Evolutionary conservation across 2,329 filamentous ascomycete genomes (phyloP).

Genomic region (Fonsecaea erecta): DNA sequence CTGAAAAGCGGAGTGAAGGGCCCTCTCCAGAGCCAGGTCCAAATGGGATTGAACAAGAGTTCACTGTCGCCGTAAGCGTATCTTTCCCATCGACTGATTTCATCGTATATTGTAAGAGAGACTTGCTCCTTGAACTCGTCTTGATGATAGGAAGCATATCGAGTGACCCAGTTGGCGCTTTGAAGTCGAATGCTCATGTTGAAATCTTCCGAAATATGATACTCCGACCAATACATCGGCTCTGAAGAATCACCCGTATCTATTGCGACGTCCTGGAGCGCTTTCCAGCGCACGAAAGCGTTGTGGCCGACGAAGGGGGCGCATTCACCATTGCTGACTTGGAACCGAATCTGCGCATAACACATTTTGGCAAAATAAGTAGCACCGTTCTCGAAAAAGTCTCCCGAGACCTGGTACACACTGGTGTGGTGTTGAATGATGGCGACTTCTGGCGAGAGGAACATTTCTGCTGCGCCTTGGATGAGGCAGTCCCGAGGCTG

Average conservation of each 20-base stretch:
- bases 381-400: constrained; percentile 75
- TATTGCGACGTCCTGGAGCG: constrained; percentile 62
- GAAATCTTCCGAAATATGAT: constrained; percentile 77
- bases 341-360: constrained; percentile 72
- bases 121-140: constrained; percentile 78
- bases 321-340: constrained; percentile 57
- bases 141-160: constrained; percentile 70
- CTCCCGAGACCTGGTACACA: constrained; percentile 74
- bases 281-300: constrained; percentile 71
- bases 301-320: constrained; percentile 72
- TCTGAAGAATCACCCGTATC: constrained; percentile 55
- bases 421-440: constrained; percentile 73
- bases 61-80: constrained; percentile 84
- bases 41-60: constrained; percentile 76
- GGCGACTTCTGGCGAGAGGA: constrained; percentile 68
- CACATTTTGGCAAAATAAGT: constrained; percentile 79
- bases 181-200: constrained; percentile 75
- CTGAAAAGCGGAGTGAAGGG: constrained; percentile 80
- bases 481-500: constrained; percentile 67
- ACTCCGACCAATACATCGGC: constrained; percentile 75
- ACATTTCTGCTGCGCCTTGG: constrained; percentile 71
- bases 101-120: constrained; percentile 80
- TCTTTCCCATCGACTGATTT: constrained; percentile 82
- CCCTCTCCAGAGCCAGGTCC: constrained; percentile 71
- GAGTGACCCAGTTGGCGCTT: constrained; percentile 67